Base-by-base conservation (phyloP, 768 basidiomycete genomes). In the Favolaschia claudopus region DNA sequence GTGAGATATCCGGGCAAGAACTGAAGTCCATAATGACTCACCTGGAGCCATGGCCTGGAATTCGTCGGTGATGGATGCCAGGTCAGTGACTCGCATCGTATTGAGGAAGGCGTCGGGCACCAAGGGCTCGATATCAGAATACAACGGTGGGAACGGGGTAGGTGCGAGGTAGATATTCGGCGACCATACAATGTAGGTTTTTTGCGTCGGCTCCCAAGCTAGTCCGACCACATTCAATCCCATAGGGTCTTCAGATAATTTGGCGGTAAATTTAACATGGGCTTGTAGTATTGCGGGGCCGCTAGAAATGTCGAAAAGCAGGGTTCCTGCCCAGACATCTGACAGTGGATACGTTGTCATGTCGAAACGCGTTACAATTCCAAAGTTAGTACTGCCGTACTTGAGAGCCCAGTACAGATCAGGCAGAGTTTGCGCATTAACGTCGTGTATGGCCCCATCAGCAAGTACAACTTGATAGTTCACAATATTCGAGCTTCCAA, bases 381-480 rank as follows among this genome's bases (percentile, higher is more conserved):
- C 68, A 42, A 58, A 69, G 40, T 69, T 69, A 15, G 66, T 69
- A 32, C 63, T 65, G 27, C 67, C 67, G 20, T 60, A 42, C 36
- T 65, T 65, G 34, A 69, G 57, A 13, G 63, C 67, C 66, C 60
- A 58, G 42, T 59, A 67, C 7, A 69, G 45, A 43, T 65, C 57
- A 7, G 63, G 37, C 22, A 60, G 48, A 5, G 34, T 25, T 3
- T 55, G 7, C 3, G n/a, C 32, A 34, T 54, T 67, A 15, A 64
- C 67, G 19, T 60, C 44, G 19, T 60, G 31, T 20, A 69, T 52
- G 4, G 46, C 24, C 13, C 65, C 63, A 19, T 67, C 54, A 1
- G 56, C 63, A 39, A 67, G 60, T 0, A 69, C 66, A 10, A 67
- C 45, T 49, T 69, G 57, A 25, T 67, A 69, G 32, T 52, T 51